These are phyloP conservation scores for Letharia columbiana DNA, from an alignment of 495 filamentous ascomycete genomes.

Conservation along the genomic window DNA sequence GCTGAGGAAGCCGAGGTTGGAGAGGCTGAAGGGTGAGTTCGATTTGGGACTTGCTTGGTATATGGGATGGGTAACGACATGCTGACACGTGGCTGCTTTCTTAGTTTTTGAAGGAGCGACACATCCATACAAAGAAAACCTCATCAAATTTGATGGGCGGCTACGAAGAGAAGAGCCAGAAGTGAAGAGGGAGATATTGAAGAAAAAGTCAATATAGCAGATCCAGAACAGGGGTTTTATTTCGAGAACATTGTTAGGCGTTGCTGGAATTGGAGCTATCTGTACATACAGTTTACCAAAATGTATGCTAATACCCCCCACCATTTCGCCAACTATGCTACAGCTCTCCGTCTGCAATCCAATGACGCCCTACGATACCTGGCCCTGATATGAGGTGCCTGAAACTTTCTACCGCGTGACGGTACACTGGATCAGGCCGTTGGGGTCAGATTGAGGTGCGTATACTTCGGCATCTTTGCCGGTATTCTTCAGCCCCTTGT, in stretches of 20 bases:
- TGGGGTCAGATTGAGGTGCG: slow-evolving; percentile 84
- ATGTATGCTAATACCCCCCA: neutral
- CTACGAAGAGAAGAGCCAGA: slow-evolving; percentile 33
- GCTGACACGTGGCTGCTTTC: slow-evolving; percentile 6
- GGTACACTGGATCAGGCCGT: slow-evolving; percentile 93
- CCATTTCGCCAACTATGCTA: neutral
- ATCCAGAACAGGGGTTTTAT: neutral
- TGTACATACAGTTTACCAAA: neutral
- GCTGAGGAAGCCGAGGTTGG: slow-evolving; percentile 74
- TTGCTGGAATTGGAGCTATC: neutral
- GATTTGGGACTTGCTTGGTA: slow-evolving; percentile 5
- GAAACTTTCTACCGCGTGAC: slow-evolving; percentile 52
- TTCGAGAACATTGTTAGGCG: neutral
- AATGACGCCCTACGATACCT: neutral
- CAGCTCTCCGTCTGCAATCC: neutral
- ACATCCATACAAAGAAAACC: slow-evolving; percentile 87
- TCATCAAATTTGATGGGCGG: slow-evolving; percentile 55
- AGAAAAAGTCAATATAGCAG: slow-evolving; percentile 23
- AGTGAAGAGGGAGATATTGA: slow-evolving; percentile 33
- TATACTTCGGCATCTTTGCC: slow-evolving; percentile 95
- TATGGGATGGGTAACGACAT: neutral
- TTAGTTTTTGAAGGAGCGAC: slow-evolving; percentile 78
- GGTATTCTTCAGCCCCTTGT: slow-evolving; percentile 94
- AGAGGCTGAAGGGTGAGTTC: slow-evolving; percentile 70
- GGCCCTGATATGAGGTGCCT: neutral